Base-by-base conservation (phyloP, 2,329 filamentous ascomycete species). In the Phyllosticta ampelicida region DNA sequence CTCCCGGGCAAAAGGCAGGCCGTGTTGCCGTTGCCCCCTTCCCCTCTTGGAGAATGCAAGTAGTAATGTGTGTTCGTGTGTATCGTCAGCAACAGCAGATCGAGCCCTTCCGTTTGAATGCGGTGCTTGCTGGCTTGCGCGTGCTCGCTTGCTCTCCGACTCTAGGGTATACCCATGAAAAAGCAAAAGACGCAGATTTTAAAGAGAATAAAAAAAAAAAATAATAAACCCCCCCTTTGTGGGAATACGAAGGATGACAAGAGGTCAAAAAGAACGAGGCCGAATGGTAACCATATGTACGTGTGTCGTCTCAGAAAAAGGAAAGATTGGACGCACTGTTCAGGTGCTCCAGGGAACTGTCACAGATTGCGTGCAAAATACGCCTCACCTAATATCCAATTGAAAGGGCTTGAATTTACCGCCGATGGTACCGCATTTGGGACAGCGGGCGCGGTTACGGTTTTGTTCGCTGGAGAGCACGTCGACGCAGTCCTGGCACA, bases 401-500 rank as follows among this genome's bases (percentile, higher is more conserved):
- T 91, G 87, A 72, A 94, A 91, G 49, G 87, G 87, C 74, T 92
- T 92, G 74, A 90, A 92, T 61, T 85, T 82, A 56, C 86, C 86
- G 57, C 88, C 88, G 62, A 91, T 86, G 48, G 86, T 89, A 58
- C 85, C 86, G 69, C 89, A 94, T 63, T 85, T 80, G 60, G 89
- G 88, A 74, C 89, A 94, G 69, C 87, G 71, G 50, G 73, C 88
- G 66, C 86, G 76, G 11, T 87, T 86, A 54, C 86, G 68, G 29
- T 68, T 84, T 69, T 90, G 86, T 69, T 90, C 87, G 64, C 81
- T 82, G 73, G 89, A 85, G 58, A 92, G 77, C 30, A 89, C 83
- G 66, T 90, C 86, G 60, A 96, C 90, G 67, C 92, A 97, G 60
- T 90, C 84, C 62, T 86, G 84, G 72, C 94, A 97, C 54, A 97